These are phyloP conservation scores for Plasmodium billcollinsi DNA, from an alignment of 169 alveolate species.

Conservation along the genomic window DNA sequence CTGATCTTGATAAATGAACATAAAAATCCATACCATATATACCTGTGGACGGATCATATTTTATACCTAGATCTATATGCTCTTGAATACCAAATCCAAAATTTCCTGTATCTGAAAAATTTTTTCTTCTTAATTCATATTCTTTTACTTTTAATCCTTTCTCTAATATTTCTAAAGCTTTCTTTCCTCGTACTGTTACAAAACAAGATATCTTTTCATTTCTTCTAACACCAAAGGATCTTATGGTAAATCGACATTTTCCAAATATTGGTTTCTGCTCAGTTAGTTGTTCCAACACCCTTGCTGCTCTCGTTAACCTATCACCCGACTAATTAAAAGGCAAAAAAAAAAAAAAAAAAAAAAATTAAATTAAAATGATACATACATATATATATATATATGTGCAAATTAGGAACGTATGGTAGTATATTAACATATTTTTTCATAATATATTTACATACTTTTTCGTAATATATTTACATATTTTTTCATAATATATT, in stretches of 20 bases:
- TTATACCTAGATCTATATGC: conserved; percentile 99
- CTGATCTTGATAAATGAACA: conserved; percentile 98
- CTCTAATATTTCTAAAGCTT: conserved; percentile 99
- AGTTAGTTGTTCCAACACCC: conserved; percentile 98
- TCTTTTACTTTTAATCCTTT: conserved; percentile 99
- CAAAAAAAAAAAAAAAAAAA: neutral
- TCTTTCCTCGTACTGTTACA: conserved; percentile 99
- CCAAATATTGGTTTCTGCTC: conserved; percentile 99
- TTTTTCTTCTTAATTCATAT: conserved; percentile 96
- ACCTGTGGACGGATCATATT: conserved; percentile 99
- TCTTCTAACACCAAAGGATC: conserved; percentile 98
- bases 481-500: too few species aligned
- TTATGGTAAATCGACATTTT: conserved; percentile 96
- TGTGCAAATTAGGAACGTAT: too few species aligned
- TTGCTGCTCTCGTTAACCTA: conserved; percentile 99
- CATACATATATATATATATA: neutral
- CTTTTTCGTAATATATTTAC: too few species aligned
- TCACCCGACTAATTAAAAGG: conserved; percentile 98
- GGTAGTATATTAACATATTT: too few species aligned
- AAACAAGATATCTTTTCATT: conserved; percentile 99
- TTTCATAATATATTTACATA: too few species aligned
- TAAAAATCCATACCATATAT: conserved; percentile 99
- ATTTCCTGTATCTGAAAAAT: conserved; percentile 98
- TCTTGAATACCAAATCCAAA: conserved; percentile 99
- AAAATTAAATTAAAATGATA: neutral